Conservation (phyloP, 1,284 basidiomycete genomes). For the Erythrobasidium hasegawianum region DNA sequence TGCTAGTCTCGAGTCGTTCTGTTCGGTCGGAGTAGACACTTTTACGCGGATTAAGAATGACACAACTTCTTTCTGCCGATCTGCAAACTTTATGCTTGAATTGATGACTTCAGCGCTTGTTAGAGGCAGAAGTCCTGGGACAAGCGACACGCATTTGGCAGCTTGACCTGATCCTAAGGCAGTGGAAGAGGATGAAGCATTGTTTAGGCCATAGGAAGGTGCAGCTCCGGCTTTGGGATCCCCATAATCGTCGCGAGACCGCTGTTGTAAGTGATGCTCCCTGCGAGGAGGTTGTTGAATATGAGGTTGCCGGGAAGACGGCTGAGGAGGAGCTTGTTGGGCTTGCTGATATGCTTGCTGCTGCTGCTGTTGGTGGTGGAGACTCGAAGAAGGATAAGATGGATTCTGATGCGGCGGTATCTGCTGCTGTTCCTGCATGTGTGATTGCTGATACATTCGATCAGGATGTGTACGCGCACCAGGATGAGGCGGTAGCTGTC, state of each 20-base stretch:
- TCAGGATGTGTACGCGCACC: neutral
- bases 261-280: constrained; percentile 1
- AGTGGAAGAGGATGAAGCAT: neutral
- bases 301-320: constrained; percentile 18
- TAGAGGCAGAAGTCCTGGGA: constrained; percentile 36
- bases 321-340: constrained; percentile 18
- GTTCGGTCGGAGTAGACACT: constrained; percentile 51
- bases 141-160: constrained; percentile 31
- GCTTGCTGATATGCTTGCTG: neutral
- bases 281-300: constrained; percentile 16
- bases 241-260: constrained; percentile 11
- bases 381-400: neutral
- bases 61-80: constrained; percentile 78
- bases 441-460: neutral
- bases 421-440: neutral
- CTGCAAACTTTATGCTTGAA: constrained; percentile 65
- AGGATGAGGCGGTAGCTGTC: neutral
- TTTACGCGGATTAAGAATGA: constrained; percentile 64
- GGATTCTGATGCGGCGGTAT: too few species aligned
- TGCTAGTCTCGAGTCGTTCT: constrained; percentile 44
- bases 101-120: constrained; percentile 33
- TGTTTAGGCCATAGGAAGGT: constrained; percentile 7
- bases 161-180: neutral
- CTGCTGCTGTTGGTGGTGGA: neutral
- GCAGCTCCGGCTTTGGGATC: constrained; percentile 18